These are phyloP conservation scores for Porcisia deanei DNA, from an alignment of 208 protist species.

Conservation along the genomic window DNA sequence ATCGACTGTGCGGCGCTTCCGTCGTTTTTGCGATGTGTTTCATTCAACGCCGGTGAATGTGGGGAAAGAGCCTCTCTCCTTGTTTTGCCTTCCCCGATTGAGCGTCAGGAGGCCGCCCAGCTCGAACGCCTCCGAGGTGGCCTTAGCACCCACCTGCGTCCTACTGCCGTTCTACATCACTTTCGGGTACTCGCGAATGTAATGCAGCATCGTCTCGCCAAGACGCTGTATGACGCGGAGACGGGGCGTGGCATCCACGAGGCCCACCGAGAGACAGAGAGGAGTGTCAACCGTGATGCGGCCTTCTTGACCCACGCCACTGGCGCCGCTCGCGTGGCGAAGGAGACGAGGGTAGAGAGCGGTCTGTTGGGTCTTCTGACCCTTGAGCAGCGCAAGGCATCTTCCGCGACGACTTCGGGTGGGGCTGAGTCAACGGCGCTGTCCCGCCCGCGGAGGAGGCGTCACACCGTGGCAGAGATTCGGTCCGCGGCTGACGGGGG, in stretches of 20 bases:
- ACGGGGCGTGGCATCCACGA: neutral
- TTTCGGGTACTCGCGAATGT: conserved; percentile 47
- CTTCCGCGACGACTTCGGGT: neutral
- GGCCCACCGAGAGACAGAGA: neutral
- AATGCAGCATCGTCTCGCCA: conserved; percentile 43
- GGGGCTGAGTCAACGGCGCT: neutral
- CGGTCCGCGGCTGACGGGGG: neutral
- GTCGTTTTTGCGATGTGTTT: conserved; percentile 1
- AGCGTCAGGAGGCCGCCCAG: conserved; percentile 13
- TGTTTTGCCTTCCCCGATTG: conserved; percentile 5
- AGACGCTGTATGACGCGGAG: conserved; percentile 15
- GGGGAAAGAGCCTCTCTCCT: neutral
- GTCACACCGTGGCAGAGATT: conserved; percentile 20
- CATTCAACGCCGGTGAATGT: too few species aligned
- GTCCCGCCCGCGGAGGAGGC: neutral
- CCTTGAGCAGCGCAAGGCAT: conserved; percentile 50
- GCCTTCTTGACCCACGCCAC: neutral
- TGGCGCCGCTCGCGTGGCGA: neutral
- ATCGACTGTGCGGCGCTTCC: neutral
- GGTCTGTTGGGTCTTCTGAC: conserved; percentile 43
- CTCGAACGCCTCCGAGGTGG: conserved; percentile 24
- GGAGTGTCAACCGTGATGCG: neutral
- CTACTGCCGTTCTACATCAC: conserved; percentile 48
- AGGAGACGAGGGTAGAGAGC: conserved; percentile 11
- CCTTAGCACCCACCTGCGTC: conserved; percentile 26